Base-by-base conservation (phyloP, 352 stramenopile genomes). In the Lagenidium giganteum region DNA sequence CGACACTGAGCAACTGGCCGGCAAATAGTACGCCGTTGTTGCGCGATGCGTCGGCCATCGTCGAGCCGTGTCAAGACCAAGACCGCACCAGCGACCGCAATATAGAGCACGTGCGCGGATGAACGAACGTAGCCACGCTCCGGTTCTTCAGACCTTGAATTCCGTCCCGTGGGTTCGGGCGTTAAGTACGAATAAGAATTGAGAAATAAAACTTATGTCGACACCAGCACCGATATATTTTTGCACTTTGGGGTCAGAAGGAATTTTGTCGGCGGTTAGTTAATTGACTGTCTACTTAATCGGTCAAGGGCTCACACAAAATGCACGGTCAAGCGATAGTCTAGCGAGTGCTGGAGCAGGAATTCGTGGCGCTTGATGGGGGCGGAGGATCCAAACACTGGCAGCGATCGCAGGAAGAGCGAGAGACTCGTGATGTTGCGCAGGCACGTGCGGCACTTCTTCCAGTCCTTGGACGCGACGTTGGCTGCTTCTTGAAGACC, bases 391-490 rank as follows among this genome's bases (percentile, higher is more conserved):
- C 81, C 81, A 22, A 82, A 44, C 9, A 90, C 60, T 2, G 81
- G 81, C 22, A 93, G 56, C 13, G 61, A 75, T 42, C 78, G 70
- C 30, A 93, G 56, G 44, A 93, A 91, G 14, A 93, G 74, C 41
- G 81, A 93, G 13, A 93, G 60, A 34, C 78, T 90, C 20, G 78
- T 86, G 46, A 89, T 84, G 57, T 67, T 87, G 50, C 79, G 78
- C 40, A 91, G 54, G 28, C 81, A 93, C 11, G 71, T 74, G 17
- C 64, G 56, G 42, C 76, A 93, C 25, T 83, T 78, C 20, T 80
- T 57, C 81, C 81, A 93, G 48, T 93, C 79, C 28, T 68, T 60
- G 5, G 71, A 74, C 6, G 77, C 77, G 16, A 70, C 47, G 0
- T 37, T 55, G 9, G 74, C 57, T 1, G 71, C 74, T 55, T 83